Evolutionary conservation across 129 eudicot genomes (phyloP), one percentile per base, ranked within the genome.

Genomic region (Sambucus nigra): DNA sequence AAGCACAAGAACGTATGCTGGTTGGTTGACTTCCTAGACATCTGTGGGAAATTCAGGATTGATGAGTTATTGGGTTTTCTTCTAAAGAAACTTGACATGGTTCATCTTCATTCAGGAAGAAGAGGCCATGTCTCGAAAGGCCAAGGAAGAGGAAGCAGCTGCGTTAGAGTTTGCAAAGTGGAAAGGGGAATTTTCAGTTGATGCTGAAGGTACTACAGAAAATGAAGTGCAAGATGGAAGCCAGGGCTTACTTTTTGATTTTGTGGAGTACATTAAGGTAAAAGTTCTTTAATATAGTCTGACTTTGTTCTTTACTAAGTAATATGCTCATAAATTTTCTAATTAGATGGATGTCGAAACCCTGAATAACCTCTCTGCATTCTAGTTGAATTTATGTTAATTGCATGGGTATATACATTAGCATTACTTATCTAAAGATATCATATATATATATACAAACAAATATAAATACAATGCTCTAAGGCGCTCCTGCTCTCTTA

Each of bases 241-340:
- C 71, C 94, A 82, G 66, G 99, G 87, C 32, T 67, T 91, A 52
- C 95, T 91, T 67, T 79, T 65, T 47, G 82, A 86, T 68, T 91
- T 91, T 66, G 99, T 91, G 59, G 99, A 91, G 67, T 86, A 91
- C 73, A 91, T 91, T 47, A 91, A 91, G 94, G 98, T 91, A 63
- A 25, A 11, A 54, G 24, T 20, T 48, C 40, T 16, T 19, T 49
- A n/a, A 4, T n/a, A n/a, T n/a, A 38, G 32, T 24, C 25, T 18
- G 17, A 47, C 8, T n/a, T 5, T 21, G 45, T 19, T 16, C 35
- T 5, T 13, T 49, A 49, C 23, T 46, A 16, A 13, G 22, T 22
- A 25, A 26, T 31, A 53, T 53, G 55, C 14, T 18, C 17, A 25
- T 27, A 52, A 5, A n/a, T n/a, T n/a, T n/a, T n/a, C n/a, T 7